Evolutionary conservation across 2,329 filamentous ascomycete species (phyloP).

Genomic region (Colletotrichum orbiculare): DNA sequence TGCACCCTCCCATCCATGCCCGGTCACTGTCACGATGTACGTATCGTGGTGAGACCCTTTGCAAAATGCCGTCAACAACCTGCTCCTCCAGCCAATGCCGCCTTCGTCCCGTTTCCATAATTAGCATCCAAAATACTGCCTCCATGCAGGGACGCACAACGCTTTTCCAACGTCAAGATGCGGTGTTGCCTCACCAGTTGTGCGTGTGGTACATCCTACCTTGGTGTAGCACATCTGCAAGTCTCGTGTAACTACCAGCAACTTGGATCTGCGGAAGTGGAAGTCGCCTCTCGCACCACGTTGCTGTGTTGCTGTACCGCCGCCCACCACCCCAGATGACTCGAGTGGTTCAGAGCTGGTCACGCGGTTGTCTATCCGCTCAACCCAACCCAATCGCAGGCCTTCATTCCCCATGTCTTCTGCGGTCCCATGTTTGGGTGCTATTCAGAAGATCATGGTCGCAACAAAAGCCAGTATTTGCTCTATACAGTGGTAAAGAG

Average conservation of each 20-base stretch:
- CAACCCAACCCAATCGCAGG: constrained; percentile 6
- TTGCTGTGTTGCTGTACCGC: constrained; percentile 2
- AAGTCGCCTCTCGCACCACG: constrained; percentile 4
- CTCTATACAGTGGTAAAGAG: constrained; percentile 2
- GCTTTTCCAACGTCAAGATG: constrained; percentile 21
- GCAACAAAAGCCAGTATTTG: constrained; percentile 11
- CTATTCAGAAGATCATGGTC: constrained; percentile 3
- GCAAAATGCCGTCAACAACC: constrained; percentile 21
- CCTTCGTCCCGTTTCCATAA: constrained; percentile 36
- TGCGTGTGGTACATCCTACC: too few species aligned
- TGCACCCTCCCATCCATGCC: constrained; percentile 1
- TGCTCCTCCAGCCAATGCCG: constrained; percentile 27
- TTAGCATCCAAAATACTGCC: constrained; percentile 29
- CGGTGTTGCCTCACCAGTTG: constrained; percentile 21
- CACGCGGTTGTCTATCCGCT: constrained; percentile 16
- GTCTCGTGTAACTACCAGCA: constrained; percentile 14
- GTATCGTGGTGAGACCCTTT: constrained; percentile 28
- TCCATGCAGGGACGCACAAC: constrained; percentile 32
- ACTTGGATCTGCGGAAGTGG: constrained; percentile 14
- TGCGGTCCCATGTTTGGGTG: constrained; percentile 6
- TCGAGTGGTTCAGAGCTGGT: constrained; percentile 19
- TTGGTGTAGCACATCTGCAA: neutral
- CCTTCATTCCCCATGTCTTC: neutral
- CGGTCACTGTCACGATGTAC: constrained; percentile 17
- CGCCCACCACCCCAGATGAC: constrained; percentile 4